A percentile compares a stretch with the other conserved stretches of the same genome.
These are phyloP conservation scores for Chernovozyma aurita DNA, from an alignment of 1,139 yeast species.

Conservation along the genomic window DNA sequence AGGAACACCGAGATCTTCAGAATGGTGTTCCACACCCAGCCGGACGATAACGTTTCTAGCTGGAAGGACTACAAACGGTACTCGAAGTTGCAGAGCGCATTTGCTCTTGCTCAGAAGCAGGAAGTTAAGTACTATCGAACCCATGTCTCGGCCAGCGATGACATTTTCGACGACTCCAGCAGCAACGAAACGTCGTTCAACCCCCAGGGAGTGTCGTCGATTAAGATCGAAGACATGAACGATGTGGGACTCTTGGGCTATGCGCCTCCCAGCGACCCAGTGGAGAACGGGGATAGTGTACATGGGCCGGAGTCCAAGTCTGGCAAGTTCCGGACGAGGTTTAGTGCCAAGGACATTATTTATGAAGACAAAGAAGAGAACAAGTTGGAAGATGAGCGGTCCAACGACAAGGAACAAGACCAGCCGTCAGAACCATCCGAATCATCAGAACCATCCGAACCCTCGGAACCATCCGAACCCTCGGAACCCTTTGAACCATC, in stretches of 20 bases:
- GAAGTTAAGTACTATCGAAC: slow-evolving; percentile 25
- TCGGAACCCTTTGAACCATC: too few relatives aligned
- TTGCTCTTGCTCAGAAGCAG: slow-evolving; percentile 44
- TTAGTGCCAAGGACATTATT: slow-evolving; percentile 5
- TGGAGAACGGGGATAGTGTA: too few relatives aligned
- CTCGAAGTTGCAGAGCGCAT: slow-evolving; percentile 53
- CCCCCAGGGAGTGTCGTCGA: not conserved
- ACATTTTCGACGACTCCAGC: not conserved
- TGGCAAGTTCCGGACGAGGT: slow-evolving; percentile 6
- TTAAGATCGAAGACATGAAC: slow-evolving; percentile 3
- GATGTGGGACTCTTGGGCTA: slow-evolving; percentile 39
- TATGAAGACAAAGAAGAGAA: not conserved
- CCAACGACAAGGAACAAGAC: too few relatives aligned
- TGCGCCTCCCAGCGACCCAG: slow-evolving; percentile 24
- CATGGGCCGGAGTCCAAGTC: slow-evolving; percentile 3
- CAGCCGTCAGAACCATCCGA: too few relatives aligned
- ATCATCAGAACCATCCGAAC: too few relatives aligned
- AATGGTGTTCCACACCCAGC: slow-evolving; percentile 88
- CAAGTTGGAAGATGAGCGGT: not conserved
- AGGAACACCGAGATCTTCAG: slow-evolving; percentile 80
- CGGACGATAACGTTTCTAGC: slow-evolving; percentile 80
- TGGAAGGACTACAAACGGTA: slow-evolving; percentile 88
- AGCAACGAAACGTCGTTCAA: not conserved
- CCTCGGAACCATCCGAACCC: too few relatives aligned
- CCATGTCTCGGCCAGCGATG: not conserved